A percentile compares a stretch with the other conserved stretches of the same genome.
Evolutionary conservation across 2,329 filamentous ascomycete genomes (phyloP).

Genomic region (Aspergillus alliaceus): DNA sequence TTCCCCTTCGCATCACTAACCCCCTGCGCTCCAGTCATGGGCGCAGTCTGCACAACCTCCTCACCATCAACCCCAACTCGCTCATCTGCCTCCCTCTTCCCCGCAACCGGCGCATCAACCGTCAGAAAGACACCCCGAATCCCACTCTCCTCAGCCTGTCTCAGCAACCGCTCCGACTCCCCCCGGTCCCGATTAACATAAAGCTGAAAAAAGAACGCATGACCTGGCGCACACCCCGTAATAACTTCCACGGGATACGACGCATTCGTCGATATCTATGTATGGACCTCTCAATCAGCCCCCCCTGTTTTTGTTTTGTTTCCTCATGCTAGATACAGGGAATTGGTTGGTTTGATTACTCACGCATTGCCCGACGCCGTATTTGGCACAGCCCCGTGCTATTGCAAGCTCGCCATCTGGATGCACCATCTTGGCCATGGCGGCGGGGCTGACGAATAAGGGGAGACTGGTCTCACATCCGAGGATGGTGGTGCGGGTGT

Average conservation of each 20-base stretch:
- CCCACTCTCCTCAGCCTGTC: conserved; percentile 67
- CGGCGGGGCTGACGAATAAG: conserved; percentile 79
- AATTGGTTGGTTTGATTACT: conserved; percentile 29
- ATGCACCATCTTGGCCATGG: conserved; percentile 82
- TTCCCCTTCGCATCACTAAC: neutral
- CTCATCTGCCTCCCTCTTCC: conserved; percentile 59
- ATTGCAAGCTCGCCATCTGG: conserved; percentile 81
- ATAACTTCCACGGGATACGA: conserved; percentile 88
- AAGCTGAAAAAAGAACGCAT: conserved; percentile 91
- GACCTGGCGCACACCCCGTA: conserved; percentile 64
- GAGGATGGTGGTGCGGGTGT: conserved; percentile 60
- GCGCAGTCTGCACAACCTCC: neutral
- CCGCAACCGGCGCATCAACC: conserved; percentile 83
- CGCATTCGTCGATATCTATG: conserved; percentile 82
- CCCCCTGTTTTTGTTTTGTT: too few relatives aligned
- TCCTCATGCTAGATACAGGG: too few relatives aligned
- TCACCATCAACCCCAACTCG: conserved; percentile 1
- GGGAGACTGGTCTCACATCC: conserved; percentile 71
- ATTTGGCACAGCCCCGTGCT: conserved; percentile 31
- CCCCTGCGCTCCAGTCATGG: conserved; percentile 4
- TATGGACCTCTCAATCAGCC: too few relatives aligned
- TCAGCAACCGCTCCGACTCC: conserved; percentile 77
- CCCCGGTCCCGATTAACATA: conserved; percentile 80
- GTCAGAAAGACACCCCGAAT: conserved; percentile 85
- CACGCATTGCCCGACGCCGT: neutral